Base-by-base conservation (phyloP, 2,329 filamentous ascomycete species). In the Fusarium denticulatum region DNA sequence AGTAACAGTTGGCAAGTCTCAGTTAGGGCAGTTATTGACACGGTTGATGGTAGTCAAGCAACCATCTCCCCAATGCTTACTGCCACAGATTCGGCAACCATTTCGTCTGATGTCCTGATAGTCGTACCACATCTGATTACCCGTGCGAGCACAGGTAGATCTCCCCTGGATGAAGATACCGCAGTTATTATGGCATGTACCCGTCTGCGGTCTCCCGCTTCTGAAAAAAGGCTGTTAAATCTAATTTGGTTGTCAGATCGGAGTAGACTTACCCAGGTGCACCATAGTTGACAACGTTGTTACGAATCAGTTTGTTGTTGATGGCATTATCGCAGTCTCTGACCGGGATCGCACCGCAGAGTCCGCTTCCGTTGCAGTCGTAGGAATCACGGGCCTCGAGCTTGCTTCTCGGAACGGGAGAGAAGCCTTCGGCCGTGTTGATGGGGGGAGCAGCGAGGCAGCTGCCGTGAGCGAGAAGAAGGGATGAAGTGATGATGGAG, bases 111-210 rank as follows among this genome's bases (percentile, higher is more conserved):
- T 52, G 6, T 52, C 49, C 49, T 52, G 49, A 15, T 36, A 52
- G 30, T 52, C 49, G 22, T 52, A 52, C 49, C 49, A 52, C 18
- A 52, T 52, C 30, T 52, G 49, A 52, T 52, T 52, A 3, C 49
- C 30, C 16, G 30, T 52, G n/a, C 49, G 49, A 26, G 30, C 49
- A 36, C 49, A 36, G 30, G 49, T 52, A 26, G 49, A 26, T 52
- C 49, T 20, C 9, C 49, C 49, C 30, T 36, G 49, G 30, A 52
- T 52, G 49, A 52, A 52, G 30, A 36, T 52, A 20, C 49, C 49
- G 3, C 49, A 52, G 49, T 26, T 3, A 30, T n/a, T n/a, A 9
- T 52, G 49, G n/a, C 49, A 52, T 2, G 49, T 34, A 15, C 49
- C 49, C 2, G 49, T 52, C 13, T 52, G 30, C 1, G 49, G n/a